phyloP scores from a whole-genome alignment of 139 green algal genomes.

The Helicosporidium sp. region DNA sequence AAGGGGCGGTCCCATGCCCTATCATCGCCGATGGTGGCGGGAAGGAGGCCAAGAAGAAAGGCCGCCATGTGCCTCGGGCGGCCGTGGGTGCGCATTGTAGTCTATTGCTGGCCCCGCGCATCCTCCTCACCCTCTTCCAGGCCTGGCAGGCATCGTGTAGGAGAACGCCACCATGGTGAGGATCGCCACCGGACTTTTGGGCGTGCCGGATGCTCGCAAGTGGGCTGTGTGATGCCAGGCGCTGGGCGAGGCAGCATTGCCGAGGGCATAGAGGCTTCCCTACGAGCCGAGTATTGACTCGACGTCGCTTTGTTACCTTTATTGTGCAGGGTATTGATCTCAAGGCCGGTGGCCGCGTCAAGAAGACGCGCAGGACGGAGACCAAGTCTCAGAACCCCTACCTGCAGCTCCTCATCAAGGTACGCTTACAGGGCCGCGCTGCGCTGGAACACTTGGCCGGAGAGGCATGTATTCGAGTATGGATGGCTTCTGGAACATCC shows the following conservation, averaged over 20 bases:
- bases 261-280: no score
- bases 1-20: no score
- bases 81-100: no score
- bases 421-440: conserved; percentile 18
- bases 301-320: no score
- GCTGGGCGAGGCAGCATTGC: not conserved
- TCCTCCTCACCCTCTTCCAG: no score
- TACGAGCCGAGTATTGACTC: no score
- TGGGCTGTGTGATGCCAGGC: not conserved
- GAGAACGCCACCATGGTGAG: not conserved
- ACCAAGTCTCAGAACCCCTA: conserved; percentile 98
- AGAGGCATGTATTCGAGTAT: no score
- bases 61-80: no score
- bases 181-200: not conserved
- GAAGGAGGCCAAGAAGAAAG: no score
- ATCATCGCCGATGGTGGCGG: no score
- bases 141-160: not conserved
- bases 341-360: conserved; percentile 83
- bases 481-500: no score
- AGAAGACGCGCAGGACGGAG: conserved; percentile 64
- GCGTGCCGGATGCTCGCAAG: not conserved
- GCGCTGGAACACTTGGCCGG: not conserved
- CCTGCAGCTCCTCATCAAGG: conserved; percentile 96
- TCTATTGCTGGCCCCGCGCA: no score
- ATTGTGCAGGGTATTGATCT: conserved; percentile 89